phyloP scores from a whole-genome alignment of 2,329 filamentous ascomycete species.

The Ophiostoma pallidulum region DNA sequence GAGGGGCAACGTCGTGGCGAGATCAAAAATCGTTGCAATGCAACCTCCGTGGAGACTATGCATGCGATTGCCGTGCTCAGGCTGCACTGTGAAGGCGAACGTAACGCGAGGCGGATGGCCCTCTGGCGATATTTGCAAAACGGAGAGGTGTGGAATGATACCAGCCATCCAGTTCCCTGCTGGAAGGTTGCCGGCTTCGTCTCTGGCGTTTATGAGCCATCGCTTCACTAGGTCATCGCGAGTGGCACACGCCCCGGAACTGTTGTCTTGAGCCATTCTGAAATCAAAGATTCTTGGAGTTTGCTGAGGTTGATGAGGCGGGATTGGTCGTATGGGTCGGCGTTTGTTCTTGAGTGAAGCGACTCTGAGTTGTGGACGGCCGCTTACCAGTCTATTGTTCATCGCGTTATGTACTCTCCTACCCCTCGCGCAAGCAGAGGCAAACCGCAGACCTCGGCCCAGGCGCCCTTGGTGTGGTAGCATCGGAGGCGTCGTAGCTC shows the following conservation, averaged over 20 bases:
- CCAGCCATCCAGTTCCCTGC: background rate
- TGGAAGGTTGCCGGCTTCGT: background rate
- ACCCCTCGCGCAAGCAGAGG: no score
- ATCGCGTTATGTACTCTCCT: no score
- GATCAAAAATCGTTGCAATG: background rate
- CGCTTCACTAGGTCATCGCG: background rate
- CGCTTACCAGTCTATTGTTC: no score
- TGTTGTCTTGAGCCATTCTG: background rate
- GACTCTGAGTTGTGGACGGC: no score
- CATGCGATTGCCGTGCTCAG: background rate
- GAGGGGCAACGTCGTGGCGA: background rate
- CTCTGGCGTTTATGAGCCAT: background rate
- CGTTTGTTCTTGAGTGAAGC: background rate
- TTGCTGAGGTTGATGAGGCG: background rate
- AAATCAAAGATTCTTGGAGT: background rate
- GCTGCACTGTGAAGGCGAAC: background rate
- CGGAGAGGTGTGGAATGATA: background rate
- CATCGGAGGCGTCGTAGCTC: no score
- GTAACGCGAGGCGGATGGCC: background rate
- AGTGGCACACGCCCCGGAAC: background rate
- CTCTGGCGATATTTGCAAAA: background rate
- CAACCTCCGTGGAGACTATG: background rate
- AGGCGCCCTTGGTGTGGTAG: no score
- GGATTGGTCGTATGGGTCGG: no score
- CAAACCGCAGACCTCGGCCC: no score